These are phyloP conservation scores for Actinomucor elegans DNA, from an alignment of 371 early-diverging fungal genomes.

Conservation along the genomic window DNA sequence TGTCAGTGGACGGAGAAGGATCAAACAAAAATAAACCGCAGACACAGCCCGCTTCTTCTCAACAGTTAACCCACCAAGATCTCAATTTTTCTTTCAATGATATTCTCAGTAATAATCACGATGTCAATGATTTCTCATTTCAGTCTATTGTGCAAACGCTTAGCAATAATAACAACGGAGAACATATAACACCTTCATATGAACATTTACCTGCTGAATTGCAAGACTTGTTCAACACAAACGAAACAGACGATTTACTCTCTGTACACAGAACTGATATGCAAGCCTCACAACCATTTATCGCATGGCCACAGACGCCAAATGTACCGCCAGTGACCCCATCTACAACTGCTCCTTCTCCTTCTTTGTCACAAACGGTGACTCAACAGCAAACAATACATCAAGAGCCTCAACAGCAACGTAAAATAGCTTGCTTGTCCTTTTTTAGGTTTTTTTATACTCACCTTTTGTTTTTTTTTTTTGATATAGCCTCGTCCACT, in stretches of 20 bases:
- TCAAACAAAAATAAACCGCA: background rate
- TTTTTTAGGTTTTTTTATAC: background rate
- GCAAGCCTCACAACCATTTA: slow-evolving; percentile 27
- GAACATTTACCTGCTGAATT: slow-evolving; percentile 41
- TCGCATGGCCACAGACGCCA: slow-evolving; percentile 2
- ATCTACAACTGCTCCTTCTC: slow-evolving; percentile 1
- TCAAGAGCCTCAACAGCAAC: slow-evolving; percentile 6
- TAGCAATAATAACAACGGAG: slow-evolving; percentile 18
- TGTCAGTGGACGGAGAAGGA: slow-evolving; percentile 4
- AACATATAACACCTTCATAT: slow-evolving; percentile 20
- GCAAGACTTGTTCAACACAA: slow-evolving; percentile 34
- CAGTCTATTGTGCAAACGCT: slow-evolving; percentile 36
- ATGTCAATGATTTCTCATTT: slow-evolving; percentile 37
- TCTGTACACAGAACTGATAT: slow-evolving; percentile 11
- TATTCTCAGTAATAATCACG: slow-evolving; percentile 28
- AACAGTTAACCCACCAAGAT: slow-evolving; percentile 8
- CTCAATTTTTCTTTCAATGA: slow-evolving; percentile 38
- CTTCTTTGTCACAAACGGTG: background rate
- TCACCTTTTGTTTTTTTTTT: background rate
- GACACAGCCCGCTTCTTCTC: background rate
- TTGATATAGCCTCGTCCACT: slow-evolving; percentile 14
- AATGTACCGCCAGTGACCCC: background rate
- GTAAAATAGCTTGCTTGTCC: slow-evolving; percentile 1
- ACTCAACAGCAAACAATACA: slow-evolving; percentile 1
- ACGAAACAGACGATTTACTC: slow-evolving; percentile 36